These are phyloP conservation scores for Phytophthora cajani DNA, from an alignment of 352 stramenopile species.

Conservation along the genomic window DNA sequence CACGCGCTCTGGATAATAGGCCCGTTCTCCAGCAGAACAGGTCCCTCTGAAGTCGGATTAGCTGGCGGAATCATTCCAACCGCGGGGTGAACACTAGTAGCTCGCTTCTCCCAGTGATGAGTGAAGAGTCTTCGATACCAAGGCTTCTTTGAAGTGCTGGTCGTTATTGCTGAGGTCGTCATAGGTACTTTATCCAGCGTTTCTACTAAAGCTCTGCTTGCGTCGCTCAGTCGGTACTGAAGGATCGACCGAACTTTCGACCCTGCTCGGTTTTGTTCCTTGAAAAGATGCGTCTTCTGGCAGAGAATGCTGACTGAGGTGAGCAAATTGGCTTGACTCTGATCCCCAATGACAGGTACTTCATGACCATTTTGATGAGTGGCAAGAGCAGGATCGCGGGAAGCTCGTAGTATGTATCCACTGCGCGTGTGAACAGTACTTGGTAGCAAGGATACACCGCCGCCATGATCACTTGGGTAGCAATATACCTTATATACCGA, in stretches of 20 bases:
- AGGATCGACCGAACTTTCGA: neutral
- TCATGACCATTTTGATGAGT: conserved; percentile 33
- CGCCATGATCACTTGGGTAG: neutral
- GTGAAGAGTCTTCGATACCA: neutral
- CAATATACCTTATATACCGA: neutral
- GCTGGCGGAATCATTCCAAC: no score
- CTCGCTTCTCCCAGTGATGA: neutral
- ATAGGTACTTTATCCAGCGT: neutral
- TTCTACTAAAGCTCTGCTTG: neutral
- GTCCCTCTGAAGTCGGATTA: neutral
- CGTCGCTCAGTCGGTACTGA: neutral
- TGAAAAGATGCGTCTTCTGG: neutral
- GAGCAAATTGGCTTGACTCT: neutral
- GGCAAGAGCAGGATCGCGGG: conserved; percentile 15
- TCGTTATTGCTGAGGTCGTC: neutral
- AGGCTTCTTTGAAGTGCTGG: neutral
- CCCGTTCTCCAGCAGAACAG: neutral
- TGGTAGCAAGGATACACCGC: conserved; percentile 16
- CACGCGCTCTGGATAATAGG: neutral
- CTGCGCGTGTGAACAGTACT: neutral
- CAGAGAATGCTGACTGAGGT: neutral
- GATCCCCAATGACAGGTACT: conserved; percentile 3
- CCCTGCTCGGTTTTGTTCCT: neutral
- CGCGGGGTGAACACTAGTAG: neutral
- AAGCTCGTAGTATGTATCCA: conserved; percentile 5